A percentile compares a stretch with the other conserved stretches of the same genome.
Conservation (phyloP, 768 basidiomycete species). For the Termitomyces sp. region DNA sequence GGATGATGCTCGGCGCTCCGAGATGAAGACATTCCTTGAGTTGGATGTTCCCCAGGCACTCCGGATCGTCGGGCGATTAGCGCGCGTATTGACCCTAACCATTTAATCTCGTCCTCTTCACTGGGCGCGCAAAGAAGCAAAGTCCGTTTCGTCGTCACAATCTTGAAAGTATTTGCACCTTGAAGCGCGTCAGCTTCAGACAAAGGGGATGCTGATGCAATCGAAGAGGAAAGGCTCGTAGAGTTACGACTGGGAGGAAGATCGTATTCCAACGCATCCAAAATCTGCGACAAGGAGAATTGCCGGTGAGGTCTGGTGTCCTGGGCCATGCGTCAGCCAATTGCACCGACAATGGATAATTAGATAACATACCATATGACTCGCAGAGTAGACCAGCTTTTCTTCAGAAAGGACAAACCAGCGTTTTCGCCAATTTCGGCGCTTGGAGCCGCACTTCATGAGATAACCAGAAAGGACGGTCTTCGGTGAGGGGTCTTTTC, state of each 20-base stretch:
- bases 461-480: slow-evolving; percentile 85
- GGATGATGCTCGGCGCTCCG: slow-evolving; percentile 12
- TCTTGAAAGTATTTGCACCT: slow-evolving; percentile 77
- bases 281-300: slow-evolving; percentile 77
- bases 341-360: neutral
- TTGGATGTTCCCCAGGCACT: slow-evolving; percentile 40
- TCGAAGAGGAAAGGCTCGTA: slow-evolving; percentile 24
- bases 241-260: slow-evolving; percentile 49
- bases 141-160: slow-evolving; percentile 91
- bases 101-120: slow-evolving; percentile 98
- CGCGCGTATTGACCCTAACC: slow-evolving; percentile 92
- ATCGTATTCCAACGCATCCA: slow-evolving; percentile 90
- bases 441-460: slow-evolving; percentile 93
- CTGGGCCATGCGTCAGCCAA: slow-evolving; percentile 33
- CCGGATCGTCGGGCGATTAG: slow-evolving; percentile 72
- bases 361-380: slow-evolving; percentile 79
- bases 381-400: slow-evolving; percentile 80
- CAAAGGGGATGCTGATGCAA: slow-evolving; percentile 22
- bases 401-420: slow-evolving; percentile 95
- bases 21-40: slow-evolving; percentile 15
- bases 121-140: slow-evolving; percentile 87
- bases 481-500: slow-evolving; percentile 62
- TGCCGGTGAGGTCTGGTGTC: slow-evolving; percentile 86
- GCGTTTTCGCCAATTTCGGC: slow-evolving; percentile 92
- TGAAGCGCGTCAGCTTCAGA: slow-evolving; percentile 38